Evolutionary conservation across 495 filamentous ascomycete genomes (phyloP).

Genomic region (Jackrogersella multiformis): DNA sequence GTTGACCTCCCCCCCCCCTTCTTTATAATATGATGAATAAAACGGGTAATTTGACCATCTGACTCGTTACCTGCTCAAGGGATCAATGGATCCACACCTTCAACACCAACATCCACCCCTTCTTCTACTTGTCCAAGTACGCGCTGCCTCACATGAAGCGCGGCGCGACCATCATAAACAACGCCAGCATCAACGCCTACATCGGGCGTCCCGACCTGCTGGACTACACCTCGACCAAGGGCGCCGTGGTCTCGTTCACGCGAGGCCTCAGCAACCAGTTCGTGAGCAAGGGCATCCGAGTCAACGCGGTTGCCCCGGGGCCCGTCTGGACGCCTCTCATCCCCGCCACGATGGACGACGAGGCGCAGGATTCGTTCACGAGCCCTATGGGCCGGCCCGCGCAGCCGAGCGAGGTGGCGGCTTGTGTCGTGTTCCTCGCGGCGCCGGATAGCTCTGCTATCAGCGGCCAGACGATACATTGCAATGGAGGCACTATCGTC

Average conservation of each 20-base stretch:
- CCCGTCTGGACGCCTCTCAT: constrained; percentile 88
- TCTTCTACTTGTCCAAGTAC: constrained; percentile 83
- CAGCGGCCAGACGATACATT: constrained; percentile 69
- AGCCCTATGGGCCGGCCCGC: constrained; percentile 82
- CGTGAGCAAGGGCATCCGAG: constrained; percentile 75
- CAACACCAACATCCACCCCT: constrained; percentile 78
- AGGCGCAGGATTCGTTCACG: constrained; percentile 76
- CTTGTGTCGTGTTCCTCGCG: constrained; percentile 87
- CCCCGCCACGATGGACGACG: constrained; percentile 76
- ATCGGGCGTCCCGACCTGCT: constrained; percentile 82
- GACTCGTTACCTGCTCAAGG: no score
- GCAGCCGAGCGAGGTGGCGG: constrained; percentile 82
- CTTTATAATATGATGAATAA: no score
- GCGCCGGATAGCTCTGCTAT: constrained; percentile 77
- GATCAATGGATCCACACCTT: constrained; percentile 82
- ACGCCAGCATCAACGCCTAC: constrained; percentile 83
- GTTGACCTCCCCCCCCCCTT: constrained; percentile 25
- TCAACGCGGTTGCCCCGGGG: constrained; percentile 83
- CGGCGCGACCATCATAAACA: constrained; percentile 86
- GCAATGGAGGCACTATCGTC: constrained; percentile 72
- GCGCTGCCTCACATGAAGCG: constrained; percentile 75
- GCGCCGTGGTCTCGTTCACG: constrained; percentile 84
- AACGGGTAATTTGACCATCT: no score
- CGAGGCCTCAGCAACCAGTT: constrained; percentile 81
- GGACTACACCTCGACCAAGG: constrained; percentile 87